These are phyloP conservation scores for Cyclostephanos tholiformis DNA, from an alignment of 108 stramenopile genomes.

Conservation along the genomic window DNA sequence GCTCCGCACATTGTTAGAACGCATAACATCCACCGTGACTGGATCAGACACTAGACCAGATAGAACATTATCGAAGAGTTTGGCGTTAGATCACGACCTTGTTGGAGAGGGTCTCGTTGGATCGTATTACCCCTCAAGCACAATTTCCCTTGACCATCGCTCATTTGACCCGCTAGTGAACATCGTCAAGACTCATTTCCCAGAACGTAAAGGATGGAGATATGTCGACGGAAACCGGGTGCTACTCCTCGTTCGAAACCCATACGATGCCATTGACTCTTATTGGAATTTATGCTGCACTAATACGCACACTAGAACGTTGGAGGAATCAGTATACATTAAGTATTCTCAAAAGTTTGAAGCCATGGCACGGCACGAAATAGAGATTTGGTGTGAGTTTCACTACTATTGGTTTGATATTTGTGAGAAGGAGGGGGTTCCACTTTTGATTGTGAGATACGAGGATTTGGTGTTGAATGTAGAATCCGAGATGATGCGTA, in stretches of 20 bases:
- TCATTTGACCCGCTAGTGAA: constrained; percentile 28
- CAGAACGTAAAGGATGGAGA: constrained; percentile 86
- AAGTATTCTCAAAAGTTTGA: constrained; percentile 65
- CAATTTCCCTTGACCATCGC: constrained; percentile 43
- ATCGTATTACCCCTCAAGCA: not conserved
- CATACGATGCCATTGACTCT: constrained; percentile 96
- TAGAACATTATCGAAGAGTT: constrained; percentile 73
- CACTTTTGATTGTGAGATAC: constrained; percentile 68
- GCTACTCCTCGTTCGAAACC: constrained; percentile 91
- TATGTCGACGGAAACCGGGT: constrained; percentile 51
- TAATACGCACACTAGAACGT: constrained; percentile 90
- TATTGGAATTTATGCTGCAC: constrained; percentile 95
- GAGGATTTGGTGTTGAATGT: constrained; percentile 75
- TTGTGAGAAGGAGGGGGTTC: constrained; percentile 35
- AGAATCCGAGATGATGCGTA: constrained; percentile 50
- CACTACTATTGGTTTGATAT: constrained; percentile 67
- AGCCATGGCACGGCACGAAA: constrained; percentile 66
- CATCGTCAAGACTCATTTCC: constrained; percentile 93
- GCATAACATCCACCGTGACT: constrained; percentile 79
- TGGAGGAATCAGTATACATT: constrained; percentile 71
- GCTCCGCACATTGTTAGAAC: constrained; percentile 80
- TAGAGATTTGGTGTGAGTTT: constrained; percentile 74
- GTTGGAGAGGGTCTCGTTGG: constrained; percentile 86
- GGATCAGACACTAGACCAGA: constrained; percentile 92
- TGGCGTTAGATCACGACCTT: constrained; percentile 67